phyloP scores from a whole-genome alignment of 495 filamentous ascomycete species.

The Aspergillus biplanus region DNA sequence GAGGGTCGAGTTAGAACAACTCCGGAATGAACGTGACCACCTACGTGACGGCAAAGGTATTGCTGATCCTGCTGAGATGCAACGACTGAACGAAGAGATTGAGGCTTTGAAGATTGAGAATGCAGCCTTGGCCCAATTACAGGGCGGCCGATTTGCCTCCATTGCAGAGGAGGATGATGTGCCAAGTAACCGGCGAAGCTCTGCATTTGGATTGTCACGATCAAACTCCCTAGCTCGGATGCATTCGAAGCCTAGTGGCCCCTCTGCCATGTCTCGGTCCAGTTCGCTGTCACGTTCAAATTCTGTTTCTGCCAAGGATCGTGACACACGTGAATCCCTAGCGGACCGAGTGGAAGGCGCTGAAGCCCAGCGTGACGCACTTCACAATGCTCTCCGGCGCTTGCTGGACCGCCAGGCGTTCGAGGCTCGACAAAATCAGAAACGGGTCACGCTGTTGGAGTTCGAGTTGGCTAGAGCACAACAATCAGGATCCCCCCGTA shows the following conservation, averaged over 20 bases:
- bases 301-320: conserved; percentile 63
- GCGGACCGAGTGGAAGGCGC: conserved; percentile 88
- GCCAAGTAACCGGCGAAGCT: conserved; percentile 33
- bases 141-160: conserved; percentile 57
- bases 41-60: conserved; percentile 81
- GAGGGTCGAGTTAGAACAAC: conserved; percentile 76
- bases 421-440: conserved; percentile 78
- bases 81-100: conserved; percentile 71
- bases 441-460: conserved; percentile 74
- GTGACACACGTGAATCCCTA: conserved; percentile 69
- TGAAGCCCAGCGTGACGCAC: conserved; percentile 88
- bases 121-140: conserved; percentile 54
- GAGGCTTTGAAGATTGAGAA: conserved; percentile 58
- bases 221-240: conserved; percentile 64
- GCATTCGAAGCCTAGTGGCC: conserved; percentile 31
- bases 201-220: conserved; percentile 54
- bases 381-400: conserved; percentile 82
- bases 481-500: conserved; percentile 64
- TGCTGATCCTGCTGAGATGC: conserved; percentile 74
- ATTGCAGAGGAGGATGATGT: conserved; percentile 65
- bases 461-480: conserved; percentile 77
- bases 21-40: conserved; percentile 87
- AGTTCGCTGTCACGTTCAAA: conserved; percentile 56
- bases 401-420: conserved; percentile 86
- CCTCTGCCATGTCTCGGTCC: conserved; percentile 46